Evolutionary conservation across 2,329 filamentous ascomycete species (phyloP), one percentile per base, ranked within the genome.

Genomic region (Ophiostoma sp.): DNA sequence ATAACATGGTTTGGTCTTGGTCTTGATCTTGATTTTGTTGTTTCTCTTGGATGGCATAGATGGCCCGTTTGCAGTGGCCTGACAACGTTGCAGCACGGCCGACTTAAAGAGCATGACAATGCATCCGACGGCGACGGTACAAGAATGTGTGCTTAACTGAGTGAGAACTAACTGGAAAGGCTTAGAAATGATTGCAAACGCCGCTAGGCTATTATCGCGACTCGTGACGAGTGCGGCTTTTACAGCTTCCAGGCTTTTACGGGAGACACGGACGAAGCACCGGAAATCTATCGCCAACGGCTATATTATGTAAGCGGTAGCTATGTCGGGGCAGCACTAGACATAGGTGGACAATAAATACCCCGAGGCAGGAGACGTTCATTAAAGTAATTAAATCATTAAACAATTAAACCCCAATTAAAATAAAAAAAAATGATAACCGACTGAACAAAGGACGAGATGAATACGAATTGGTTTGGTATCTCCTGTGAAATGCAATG

Each of bases 11-110:
- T n/a, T n/a, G n/a, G n/a, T n/a, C n/a, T n/a, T n/a, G n/a, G n/a
- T n/a, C n/a, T n/a, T 36, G 35, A n/a, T 65, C 17, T n/a, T n/a
- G 17, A 1, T 48, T 3, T n/a, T 48, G 44, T 20, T 48, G 1
- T 39, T 48, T 41, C 39, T 41, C 39, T 13, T 15, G 13, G 13
- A 41, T 41, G 13, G 4, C 13, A 15, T 13, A 57, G 23, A 62
- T 27, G 57, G 57, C 57, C 57, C 57, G 57, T 62, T 62, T 62
- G 36, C 44, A 44, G 27, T 62, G 57, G 57, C 27, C 57, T 62
- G 57, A 62, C 27, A 62, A 33, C n/a, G 57, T 33, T 62, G 57
- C 57, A 62, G 57, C 57, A 33, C 27, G 52, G 27, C 57, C 57
- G 23, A 48, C 10, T 33, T 44, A 54, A 44, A 33, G 15, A 57